These are phyloP conservation scores for Quercus parvula DNA, from an alignment of 306 rosid species.

Conservation along the genomic window DNA sequence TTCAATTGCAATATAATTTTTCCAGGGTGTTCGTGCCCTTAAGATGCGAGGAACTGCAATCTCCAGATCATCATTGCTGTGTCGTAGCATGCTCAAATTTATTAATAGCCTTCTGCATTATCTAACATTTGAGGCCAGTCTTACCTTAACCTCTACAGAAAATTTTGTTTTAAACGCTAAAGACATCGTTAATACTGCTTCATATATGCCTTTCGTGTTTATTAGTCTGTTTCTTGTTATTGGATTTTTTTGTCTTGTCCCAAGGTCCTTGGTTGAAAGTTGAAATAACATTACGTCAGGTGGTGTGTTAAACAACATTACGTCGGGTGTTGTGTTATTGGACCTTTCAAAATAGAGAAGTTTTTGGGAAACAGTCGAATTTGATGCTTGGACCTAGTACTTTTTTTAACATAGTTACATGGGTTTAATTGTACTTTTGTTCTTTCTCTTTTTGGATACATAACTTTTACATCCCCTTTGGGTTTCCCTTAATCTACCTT, in stretches of 20 bases:
- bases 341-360: background rate
- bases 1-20: constrained; percentile 11
- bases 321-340: background rate
- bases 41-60: constrained; percentile 84
- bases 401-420: background rate
- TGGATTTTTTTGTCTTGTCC: background rate
- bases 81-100: constrained; percentile 97
- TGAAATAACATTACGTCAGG: background rate
- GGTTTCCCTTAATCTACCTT: too few relatives aligned
- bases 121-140: constrained; percentile 89
- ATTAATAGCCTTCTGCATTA: constrained; percentile 89
- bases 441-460: background rate
- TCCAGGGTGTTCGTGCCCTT: constrained; percentile 84
- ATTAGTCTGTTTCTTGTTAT: background rate
- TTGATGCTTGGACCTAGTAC: constrained; percentile 5
- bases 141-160: constrained; percentile 14
- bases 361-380: background rate
- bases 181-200: background rate
- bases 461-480: too few relatives aligned
- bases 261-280: background rate
- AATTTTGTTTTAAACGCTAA: background rate
- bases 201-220: background rate
- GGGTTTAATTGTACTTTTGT: background rate
- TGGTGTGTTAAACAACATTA: background rate
- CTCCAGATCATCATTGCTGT: constrained; percentile 88